Conservation (phyloP, 2,329 filamentous ascomycete species). For the Balansia obtecta region DNA sequence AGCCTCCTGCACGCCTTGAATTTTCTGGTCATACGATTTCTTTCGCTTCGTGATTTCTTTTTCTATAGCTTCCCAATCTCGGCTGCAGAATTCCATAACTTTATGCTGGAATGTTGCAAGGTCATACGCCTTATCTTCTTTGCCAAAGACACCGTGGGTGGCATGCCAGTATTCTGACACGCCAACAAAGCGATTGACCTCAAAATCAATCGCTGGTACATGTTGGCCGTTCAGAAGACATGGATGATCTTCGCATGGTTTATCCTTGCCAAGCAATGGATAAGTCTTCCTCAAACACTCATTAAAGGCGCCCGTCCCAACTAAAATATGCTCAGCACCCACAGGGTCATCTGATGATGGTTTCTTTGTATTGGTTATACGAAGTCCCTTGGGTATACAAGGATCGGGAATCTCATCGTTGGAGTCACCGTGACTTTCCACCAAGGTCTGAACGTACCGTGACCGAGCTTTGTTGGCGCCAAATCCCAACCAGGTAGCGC, state of each 20-base stretch:
- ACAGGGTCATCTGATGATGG: slow-evolving; percentile 23
- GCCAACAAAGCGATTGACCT: slow-evolving; percentile 93
- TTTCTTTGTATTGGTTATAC: slow-evolving; percentile 54
- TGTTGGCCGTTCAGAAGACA: slow-evolving; percentile 87
- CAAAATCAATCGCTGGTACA: slow-evolving; percentile 90
- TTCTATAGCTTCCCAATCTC: slow-evolving; percentile 69
- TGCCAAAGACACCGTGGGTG: slow-evolving; percentile 83
- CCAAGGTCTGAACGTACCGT: slow-evolving; percentile 68
- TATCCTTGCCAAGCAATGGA: slow-evolving; percentile 81
- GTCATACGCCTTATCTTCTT: slow-evolving; percentile 74
- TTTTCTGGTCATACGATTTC: slow-evolving; percentile 65
- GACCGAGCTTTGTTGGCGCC: slow-evolving; percentile 88
- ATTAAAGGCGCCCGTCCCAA: slow-evolving; percentile 79
- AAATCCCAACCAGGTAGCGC: slow-evolving; percentile 93
- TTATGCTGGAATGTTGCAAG: slow-evolving; percentile 78
- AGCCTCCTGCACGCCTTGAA: slow-evolving; percentile 69
- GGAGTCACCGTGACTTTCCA: slow-evolving; percentile 48
- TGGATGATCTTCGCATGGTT: slow-evolving; percentile 67
- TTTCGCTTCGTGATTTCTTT: slow-evolving; percentile 50
- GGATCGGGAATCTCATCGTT: slow-evolving; percentile 71
- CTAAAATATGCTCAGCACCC: slow-evolving; percentile 37
- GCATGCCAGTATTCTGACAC: slow-evolving; percentile 99
- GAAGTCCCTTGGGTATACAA: slow-evolving; percentile 71
- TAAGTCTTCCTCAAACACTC: slow-evolving; percentile 74
- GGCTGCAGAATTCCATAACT: slow-evolving; percentile 74